These are phyloP conservation scores for Xylaria nigripes DNA, from an alignment of 495 filamentous ascomycete genomes.

Conservation along the genomic window DNA sequence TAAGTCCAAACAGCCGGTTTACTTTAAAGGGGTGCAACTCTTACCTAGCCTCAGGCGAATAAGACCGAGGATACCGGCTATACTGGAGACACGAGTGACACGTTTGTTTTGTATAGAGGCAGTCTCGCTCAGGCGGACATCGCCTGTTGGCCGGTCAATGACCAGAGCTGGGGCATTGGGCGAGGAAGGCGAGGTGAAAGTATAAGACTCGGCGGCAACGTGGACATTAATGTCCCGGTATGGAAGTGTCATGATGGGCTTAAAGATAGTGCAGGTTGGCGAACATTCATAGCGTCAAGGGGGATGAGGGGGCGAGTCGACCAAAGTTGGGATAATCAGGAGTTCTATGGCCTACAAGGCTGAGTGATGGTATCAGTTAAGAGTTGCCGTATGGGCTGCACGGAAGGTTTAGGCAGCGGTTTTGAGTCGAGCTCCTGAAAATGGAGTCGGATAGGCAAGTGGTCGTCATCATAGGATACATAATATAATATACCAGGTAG, in stretches of 20 bases:
- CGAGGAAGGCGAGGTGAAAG: conserved; percentile 91
- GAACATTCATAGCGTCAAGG: conserved; percentile 13
- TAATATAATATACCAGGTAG: too few relatives aligned
- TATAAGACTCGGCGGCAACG: conserved; percentile 82
- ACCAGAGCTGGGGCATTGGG: conserved; percentile 79
- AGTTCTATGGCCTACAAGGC: background rate
- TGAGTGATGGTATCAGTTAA: background rate
- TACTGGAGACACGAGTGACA: conserved; percentile 65
- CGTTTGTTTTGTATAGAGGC: conserved; percentile 65
- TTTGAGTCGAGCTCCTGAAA: background rate
- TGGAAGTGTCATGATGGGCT: conserved; percentile 52
- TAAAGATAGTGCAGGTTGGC: conserved; percentile 2
- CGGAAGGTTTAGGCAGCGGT: background rate
- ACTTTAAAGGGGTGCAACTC: background rate
- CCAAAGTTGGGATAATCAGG: background rate
- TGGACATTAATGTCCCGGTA: conserved; percentile 96
- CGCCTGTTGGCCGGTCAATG: conserved; percentile 86
- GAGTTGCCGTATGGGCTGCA: background rate
- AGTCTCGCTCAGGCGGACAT: conserved; percentile 75
- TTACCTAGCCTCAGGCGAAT: conserved; percentile 83
- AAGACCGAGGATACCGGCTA: conserved; percentile 88
- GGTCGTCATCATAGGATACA: background rate
- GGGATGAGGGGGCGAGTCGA: background rate
- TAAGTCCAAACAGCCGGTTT: background rate
- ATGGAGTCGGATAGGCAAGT: too few relatives aligned